Evolutionary conservation across 73 alveolate species (phyloP).

Genomic region (Paramecium sexaurelia): DNA sequence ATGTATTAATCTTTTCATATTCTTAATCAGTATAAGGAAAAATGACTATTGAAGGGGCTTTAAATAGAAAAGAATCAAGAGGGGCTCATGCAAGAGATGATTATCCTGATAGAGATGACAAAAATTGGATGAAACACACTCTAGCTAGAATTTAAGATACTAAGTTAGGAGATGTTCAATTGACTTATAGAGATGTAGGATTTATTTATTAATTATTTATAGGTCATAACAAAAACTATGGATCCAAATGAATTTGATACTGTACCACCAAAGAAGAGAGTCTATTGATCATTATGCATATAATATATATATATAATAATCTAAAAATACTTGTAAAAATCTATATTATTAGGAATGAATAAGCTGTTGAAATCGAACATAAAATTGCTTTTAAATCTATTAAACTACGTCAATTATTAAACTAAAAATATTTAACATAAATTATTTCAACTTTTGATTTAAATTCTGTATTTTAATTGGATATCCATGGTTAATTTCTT

Average conservation of each 20-base stretch:
- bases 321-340: not conserved
- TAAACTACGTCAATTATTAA: too few relatives aligned
- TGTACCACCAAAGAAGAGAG: slow-evolving; percentile 87
- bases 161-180: slow-evolving; percentile 64
- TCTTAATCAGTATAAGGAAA: slow-evolving; percentile 64
- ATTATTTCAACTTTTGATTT: too few relatives aligned
- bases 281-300: slow-evolving; percentile 69
- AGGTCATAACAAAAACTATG: slow-evolving; percentile 65
- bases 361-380: too few relatives aligned
- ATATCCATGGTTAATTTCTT: too few relatives aligned
- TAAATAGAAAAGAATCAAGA: slow-evolving; percentile 83
- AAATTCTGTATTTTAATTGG: too few relatives aligned
- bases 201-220: not conserved
- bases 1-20: not conserved
- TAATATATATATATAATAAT: not conserved
- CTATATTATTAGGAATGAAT: too few relatives aligned
- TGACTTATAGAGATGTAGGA: slow-evolving; percentile 75
- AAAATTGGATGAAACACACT: slow-evolving; percentile 87
- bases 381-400: too few relatives aligned
- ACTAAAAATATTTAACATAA: too few relatives aligned
- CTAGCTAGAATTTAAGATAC: slow-evolving; percentile 69
- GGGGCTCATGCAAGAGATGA: slow-evolving; percentile 93
- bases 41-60: slow-evolving; percentile 79
- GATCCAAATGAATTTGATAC: slow-evolving; percentile 78
- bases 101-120: slow-evolving; percentile 85